Percentiles rank a stretch among this genome's conserved stretches.
phyloP scores from a whole-genome alignment of 2,329 filamentous ascomycete species.

The Nothomitra cinnamomea region DNA sequence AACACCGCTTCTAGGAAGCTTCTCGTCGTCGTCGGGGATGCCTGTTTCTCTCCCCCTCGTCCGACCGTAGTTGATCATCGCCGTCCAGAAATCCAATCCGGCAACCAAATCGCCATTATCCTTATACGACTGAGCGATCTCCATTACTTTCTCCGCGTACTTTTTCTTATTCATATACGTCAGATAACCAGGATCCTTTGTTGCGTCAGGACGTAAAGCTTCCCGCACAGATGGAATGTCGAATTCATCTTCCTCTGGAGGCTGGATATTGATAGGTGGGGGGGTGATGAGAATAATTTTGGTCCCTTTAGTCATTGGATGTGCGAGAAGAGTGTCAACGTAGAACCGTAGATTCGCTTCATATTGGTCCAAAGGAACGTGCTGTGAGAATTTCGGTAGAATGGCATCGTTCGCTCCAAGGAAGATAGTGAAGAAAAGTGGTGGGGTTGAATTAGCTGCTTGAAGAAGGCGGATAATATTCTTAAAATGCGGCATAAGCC shows the following conservation, averaged over 20 bases:
- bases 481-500: neutral
- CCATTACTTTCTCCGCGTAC: slow-evolving; percentile 20
- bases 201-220: neutral
- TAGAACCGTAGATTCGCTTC: slow-evolving; percentile 18
- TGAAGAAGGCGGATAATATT: slow-evolving; percentile 2
- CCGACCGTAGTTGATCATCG: slow-evolving; percentile 14
- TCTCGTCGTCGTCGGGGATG: slow-evolving; percentile 14
- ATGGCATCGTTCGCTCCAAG: slow-evolving; percentile 23
- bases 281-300: slow-evolving; percentile 22
- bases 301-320: slow-evolving; percentile 14
- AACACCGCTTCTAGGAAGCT: slow-evolving; percentile 19
- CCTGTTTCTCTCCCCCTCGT: slow-evolving; percentile 11
- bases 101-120: slow-evolving; percentile 15
- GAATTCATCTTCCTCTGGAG: slow-evolving; percentile 5
- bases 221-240: neutral
- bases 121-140: slow-evolving; percentile 17
- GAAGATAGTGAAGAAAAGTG: slow-evolving; percentile 22
- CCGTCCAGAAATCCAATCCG: slow-evolving; percentile 18
- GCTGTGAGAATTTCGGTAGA: slow-evolving; percentile 10
- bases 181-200: slow-evolving; percentile 11
- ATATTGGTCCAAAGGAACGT: slow-evolving; percentile 17
- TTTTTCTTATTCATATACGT: slow-evolving; percentile 21
- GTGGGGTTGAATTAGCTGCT: slow-evolving; percentile 3
- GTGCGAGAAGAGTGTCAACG: slow-evolving; percentile 17
- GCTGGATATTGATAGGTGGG: slow-evolving; percentile 18